These are phyloP conservation scores for Fusarium praegraminearum DNA, from an alignment of 2,329 filamentous ascomycete genomes.

Conservation along the genomic window DNA sequence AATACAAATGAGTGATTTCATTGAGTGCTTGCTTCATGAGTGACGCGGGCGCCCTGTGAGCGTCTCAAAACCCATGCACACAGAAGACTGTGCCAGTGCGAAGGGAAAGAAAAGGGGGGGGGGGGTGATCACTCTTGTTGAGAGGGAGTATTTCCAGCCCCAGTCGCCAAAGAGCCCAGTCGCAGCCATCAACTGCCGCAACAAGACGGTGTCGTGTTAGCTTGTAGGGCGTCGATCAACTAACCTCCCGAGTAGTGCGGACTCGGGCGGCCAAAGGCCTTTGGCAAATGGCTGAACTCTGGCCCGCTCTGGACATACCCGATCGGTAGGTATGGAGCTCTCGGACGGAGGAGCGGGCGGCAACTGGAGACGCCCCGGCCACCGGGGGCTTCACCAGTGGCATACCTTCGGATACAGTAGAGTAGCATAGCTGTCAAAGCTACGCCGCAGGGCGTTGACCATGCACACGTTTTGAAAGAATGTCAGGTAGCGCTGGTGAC, in stretches of 20 bases:
- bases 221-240: constrained; percentile 22
- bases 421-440: constrained; percentile 16
- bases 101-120: neutral
- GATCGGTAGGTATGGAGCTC: constrained; percentile 48
- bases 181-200: constrained; percentile 1
- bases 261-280: constrained; percentile 39
- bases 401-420: constrained; percentile 28
- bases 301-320: constrained; percentile 44
- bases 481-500: constrained; percentile 30
- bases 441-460: constrained; percentile 24
- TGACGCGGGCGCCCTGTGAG: constrained; percentile 42
- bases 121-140: constrained; percentile 2
- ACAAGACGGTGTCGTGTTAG: constrained; percentile 28
- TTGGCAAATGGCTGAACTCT: constrained; percentile 46
- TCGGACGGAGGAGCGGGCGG: constrained; percentile 48
- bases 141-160: constrained; percentile 31
- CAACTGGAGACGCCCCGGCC: constrained; percentile 41
- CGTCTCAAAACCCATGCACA: constrained; percentile 34
- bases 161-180: constrained; percentile 15
- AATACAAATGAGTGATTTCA: constrained; percentile 22
- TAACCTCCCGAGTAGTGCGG: constrained; percentile 25
- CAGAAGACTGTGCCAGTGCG: constrained; percentile 15
- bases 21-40: constrained; percentile 35
- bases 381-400: constrained; percentile 40
- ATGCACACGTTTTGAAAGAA: constrained; percentile 20